A percentile compares a stretch with the other conserved stretches of the same genome.
phyloP scores from a whole-genome alignment of 2,329 filamentous ascomycete genomes.

The Teratosphaeria pseudoeucalypti region DNA sequence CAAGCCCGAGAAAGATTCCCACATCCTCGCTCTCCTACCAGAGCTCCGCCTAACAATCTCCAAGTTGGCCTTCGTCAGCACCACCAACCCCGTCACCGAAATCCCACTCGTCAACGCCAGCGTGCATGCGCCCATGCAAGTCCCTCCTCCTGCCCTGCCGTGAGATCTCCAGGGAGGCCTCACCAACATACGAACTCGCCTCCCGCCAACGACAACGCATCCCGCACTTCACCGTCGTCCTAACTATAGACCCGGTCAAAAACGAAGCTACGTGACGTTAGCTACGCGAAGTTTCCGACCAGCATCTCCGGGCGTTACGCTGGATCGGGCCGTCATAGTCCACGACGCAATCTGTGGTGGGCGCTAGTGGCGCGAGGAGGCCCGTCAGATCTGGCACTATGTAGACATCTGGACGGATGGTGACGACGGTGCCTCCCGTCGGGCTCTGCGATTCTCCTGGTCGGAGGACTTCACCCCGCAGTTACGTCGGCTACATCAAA shows the following conservation, averaged over 20 bases:
- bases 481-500: background rate
- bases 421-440: no score
- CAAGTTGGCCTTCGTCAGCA: background rate
- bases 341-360: background rate
- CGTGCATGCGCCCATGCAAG: background rate
- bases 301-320: background rate
- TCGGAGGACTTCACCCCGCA: background rate
- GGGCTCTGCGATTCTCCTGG: no score
- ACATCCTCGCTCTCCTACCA: background rate
- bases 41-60: background rate
- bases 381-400: no score
- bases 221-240: background rate
- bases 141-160: background rate
- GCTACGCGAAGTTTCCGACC: background rate
- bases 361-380: background rate
- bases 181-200: background rate
- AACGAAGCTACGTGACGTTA: background rate
- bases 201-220: background rate
- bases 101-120: background rate
- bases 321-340: background rate
- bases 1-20: background rate
- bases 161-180: background rate
- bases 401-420: no score
- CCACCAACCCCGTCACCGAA: background rate
- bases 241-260: background rate